Evolutionary conservation across 805 yeast genomes (phyloP).

Genomic region (Hanseniaspora mollemarum): DNA sequence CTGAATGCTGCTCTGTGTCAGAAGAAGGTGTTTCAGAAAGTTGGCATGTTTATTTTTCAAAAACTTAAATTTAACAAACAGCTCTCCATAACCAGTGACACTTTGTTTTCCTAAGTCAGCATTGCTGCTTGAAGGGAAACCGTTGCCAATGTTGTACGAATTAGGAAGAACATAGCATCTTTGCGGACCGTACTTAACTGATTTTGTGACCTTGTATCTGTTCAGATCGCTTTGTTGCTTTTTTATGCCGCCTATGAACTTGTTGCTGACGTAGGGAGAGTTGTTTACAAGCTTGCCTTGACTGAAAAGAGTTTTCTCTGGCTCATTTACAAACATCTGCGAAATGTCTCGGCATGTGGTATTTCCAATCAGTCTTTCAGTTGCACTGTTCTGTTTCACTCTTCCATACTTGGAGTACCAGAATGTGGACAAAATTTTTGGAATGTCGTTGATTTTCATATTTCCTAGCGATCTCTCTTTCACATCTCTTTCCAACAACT

Average conservation of each 20-base stretch:
- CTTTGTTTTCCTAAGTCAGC: not conserved
- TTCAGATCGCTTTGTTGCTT: not conserved
- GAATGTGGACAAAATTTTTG: not conserved
- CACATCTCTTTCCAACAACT: not conserved
- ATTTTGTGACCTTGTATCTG: not conserved
- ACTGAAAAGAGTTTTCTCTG: not conserved
- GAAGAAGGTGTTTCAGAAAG: not conserved
- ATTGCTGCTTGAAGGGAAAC: not conserved
- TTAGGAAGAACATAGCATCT: conserved; percentile 2
- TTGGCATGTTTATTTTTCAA: not conserved
- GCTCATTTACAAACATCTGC: not conserved
- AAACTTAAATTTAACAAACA: conserved; percentile 7
- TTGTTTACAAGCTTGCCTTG: conserved; percentile 2
- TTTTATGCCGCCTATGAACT: not conserved
- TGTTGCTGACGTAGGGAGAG: not conserved
- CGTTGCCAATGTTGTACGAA: not conserved
- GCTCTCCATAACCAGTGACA: not conserved
- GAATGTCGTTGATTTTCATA: not conserved
- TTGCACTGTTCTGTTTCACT: not conserved
- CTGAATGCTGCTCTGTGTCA: not conserved
- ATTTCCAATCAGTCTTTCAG: not conserved
- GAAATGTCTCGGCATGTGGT: not conserved
- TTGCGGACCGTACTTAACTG: conserved; percentile 4
- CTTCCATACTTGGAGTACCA: not conserved
- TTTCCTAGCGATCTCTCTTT: not conserved